Evolutionary conservation across 2,329 filamentous ascomycete genomes (phyloP).

Genomic region (Hypoxylon sp.): DNA sequence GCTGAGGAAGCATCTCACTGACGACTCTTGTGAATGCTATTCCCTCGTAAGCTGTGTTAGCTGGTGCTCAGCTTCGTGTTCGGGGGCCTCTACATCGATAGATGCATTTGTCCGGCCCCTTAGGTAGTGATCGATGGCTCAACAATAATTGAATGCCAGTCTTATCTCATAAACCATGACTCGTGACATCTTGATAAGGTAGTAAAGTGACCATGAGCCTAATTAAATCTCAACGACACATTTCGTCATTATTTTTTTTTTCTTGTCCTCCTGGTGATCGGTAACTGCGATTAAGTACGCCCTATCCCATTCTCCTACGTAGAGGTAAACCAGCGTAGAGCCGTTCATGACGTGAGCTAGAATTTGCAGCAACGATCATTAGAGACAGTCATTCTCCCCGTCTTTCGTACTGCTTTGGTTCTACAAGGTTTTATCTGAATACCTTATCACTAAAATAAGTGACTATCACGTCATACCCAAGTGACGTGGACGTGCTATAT

Average conservation of each 20-base stretch:
- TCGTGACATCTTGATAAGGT: background rate
- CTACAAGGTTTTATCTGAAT: background rate
- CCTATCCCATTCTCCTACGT: background rate
- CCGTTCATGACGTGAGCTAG: background rate
- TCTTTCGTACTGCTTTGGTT: background rate
- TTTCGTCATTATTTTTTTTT: background rate
- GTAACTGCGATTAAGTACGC: background rate
- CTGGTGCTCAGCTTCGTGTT: constrained; percentile 34
- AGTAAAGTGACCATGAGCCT: background rate
- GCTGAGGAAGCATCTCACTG: constrained; percentile 50
- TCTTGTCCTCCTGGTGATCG: too few species aligned
- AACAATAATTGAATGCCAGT: constrained; percentile 43
- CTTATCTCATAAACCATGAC: background rate
- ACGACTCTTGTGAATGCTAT: constrained; percentile 53
- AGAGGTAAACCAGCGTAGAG: background rate
- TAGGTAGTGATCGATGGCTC: constrained; percentile 52
- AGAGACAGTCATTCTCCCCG: background rate
- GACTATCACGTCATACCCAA: background rate
- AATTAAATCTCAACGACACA: background rate
- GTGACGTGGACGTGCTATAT: background rate
- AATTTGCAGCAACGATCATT: background rate
- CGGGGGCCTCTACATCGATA: constrained; percentile 35
- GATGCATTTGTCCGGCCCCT: constrained; percentile 37
- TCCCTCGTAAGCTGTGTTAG: constrained; percentile 40
- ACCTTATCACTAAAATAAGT: background rate